Conservation (phyloP, 768 basidiomycete genomes). For the Arthromyces matolae region DNA sequence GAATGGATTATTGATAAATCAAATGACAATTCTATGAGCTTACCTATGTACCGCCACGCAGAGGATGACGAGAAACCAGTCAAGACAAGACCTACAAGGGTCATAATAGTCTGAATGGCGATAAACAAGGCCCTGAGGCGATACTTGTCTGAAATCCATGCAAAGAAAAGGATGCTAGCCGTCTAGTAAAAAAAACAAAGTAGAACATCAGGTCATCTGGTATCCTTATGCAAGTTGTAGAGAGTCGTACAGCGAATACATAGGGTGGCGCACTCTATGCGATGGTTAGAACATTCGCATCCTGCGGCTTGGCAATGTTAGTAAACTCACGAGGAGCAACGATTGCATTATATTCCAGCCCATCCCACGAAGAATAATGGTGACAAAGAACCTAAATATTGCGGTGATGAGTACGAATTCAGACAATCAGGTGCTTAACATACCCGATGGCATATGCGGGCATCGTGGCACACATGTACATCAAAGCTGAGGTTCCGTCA, state of each 20-base stretch:
- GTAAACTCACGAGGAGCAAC: constrained; percentile 36
- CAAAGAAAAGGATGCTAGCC: constrained; percentile 37
- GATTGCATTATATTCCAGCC: constrained; percentile 43
- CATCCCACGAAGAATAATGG: constrained; percentile 45
- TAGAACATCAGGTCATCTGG: too few relatives aligned
- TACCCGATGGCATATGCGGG: constrained; percentile 50
- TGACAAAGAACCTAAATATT: constrained; percentile 37
- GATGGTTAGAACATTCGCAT: too few relatives aligned
- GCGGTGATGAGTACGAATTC: constrained; percentile 1
- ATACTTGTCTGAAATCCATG: constrained; percentile 45
- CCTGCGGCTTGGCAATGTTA: neutral
- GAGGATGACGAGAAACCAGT: constrained; percentile 34
- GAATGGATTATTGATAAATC: neutral
- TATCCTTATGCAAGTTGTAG: too few relatives aligned
- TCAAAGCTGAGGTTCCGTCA: constrained; percentile 28
- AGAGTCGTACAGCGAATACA: constrained; percentile 39
- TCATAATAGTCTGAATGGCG: constrained; percentile 37
- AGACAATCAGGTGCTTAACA: constrained; percentile 9
- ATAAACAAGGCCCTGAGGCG: constrained; percentile 40
- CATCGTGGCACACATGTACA: constrained; percentile 48
- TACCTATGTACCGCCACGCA: constrained; percentile 42
- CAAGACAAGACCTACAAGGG: constrained; percentile 38
- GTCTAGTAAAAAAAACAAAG: constrained; percentile 26
- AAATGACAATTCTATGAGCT: constrained; percentile 2
- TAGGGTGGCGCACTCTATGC: constrained; percentile 46